Evolutionary conservation across 371 early-diverging fungal species (phyloP).

Genomic region (Mucor piriformis): DNA sequence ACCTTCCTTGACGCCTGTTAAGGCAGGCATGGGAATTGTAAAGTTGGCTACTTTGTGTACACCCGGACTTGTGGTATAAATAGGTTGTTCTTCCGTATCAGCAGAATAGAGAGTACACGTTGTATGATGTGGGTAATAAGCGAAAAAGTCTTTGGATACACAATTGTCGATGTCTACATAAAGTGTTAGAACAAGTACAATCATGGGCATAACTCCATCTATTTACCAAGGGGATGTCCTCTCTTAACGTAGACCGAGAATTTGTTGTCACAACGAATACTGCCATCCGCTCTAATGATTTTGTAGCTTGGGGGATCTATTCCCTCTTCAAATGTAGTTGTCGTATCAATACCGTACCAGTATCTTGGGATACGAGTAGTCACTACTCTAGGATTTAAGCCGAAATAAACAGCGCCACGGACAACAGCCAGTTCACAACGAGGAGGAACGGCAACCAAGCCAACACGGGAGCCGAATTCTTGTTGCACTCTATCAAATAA

Average conservation of each 20-base stretch:
- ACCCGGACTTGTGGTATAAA: slow-evolving; percentile 54
- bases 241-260: slow-evolving; percentile 53
- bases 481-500: slow-evolving; percentile 55
- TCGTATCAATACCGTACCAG: slow-evolving; percentile 68
- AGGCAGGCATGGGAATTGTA: slow-evolving; percentile 56
- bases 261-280: slow-evolving; percentile 53
- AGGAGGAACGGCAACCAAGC: slow-evolving; percentile 54
- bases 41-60: slow-evolving; percentile 57
- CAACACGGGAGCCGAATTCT: slow-evolving; percentile 45
- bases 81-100: slow-evolving; percentile 53
- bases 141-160: slow-evolving; percentile 45
- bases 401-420: slow-evolving; percentile 62
- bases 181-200: neutral
- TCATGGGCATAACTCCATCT: neutral
- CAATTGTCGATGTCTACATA: slow-evolving; percentile 34
- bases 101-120: slow-evolving; percentile 56
- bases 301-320: slow-evolving; percentile 56
- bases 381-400: slow-evolving; percentile 57
- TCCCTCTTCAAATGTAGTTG: slow-evolving; percentile 59
- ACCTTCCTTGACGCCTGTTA: slow-evolving; percentile 56
- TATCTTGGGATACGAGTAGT: slow-evolving; percentile 64
- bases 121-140: slow-evolving; percentile 55
- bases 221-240: slow-evolving; percentile 37
- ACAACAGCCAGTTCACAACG: slow-evolving; percentile 59
- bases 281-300: slow-evolving; percentile 54